These are phyloP conservation scores for Cercospora citrullina DNA, from an alignment of 2,329 filamentous ascomycete species.

Conservation along the genomic window DNA sequence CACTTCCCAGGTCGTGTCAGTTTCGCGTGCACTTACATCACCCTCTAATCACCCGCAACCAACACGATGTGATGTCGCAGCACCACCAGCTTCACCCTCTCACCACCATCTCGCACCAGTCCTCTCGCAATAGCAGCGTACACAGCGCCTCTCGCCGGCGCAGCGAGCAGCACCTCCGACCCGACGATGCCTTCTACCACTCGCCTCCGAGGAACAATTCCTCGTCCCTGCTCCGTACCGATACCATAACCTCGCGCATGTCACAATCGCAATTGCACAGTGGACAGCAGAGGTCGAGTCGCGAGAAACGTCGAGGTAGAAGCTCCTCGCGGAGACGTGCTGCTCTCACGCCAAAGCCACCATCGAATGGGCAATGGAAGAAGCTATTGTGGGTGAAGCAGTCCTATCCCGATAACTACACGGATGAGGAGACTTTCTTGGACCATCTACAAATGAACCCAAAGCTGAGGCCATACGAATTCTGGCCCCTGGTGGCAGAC, in stretches of 20 bases:
- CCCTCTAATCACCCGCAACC: not conserved
- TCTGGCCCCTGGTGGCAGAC: constrained; percentile 94
- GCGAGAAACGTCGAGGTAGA: constrained; percentile 56
- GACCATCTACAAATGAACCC: constrained; percentile 95
- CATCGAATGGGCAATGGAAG: constrained; percentile 68
- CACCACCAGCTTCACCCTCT: constrained; percentile 7
- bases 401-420: constrained; percentile 98
- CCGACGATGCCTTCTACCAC: constrained; percentile 76
- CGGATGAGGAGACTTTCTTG: constrained; percentile 93
- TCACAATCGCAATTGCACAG: constrained; percentile 8
- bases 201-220: constrained; percentile 57
- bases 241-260: constrained; percentile 32
- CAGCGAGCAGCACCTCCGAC: constrained; percentile 59
- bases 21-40: constrained; percentile 8
- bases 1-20: not conserved
- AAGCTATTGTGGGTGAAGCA: constrained; percentile 98
- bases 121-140: constrained; percentile 25
- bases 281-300: constrained; percentile 32
- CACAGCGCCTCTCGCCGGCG: constrained; percentile 16
- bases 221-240: constrained; percentile 32
- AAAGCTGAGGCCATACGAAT: constrained; percentile 90
- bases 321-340: constrained; percentile 61
- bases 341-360: constrained; percentile 43
- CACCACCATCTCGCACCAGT: constrained; percentile 15
- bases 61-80: constrained; percentile 12